Evolutionary conservation across 805 yeast genomes (phyloP), one percentile per base, ranked within the genome.

Genomic region (Spathaspora sp.): DNA sequence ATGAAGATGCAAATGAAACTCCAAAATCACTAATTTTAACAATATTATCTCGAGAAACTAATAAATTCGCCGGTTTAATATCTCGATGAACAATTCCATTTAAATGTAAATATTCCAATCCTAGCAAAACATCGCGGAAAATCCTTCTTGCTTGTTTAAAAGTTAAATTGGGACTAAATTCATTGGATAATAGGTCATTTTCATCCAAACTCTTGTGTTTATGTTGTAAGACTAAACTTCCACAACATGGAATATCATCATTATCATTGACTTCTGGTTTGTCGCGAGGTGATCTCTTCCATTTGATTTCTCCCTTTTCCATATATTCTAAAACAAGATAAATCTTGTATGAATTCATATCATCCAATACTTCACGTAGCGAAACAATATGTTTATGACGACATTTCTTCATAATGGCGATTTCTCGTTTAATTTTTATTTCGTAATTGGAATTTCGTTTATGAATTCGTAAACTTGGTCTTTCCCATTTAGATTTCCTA

Each of bases 1-100:
- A 62, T 0, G 75, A 69, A 2, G 75, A 66, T 1, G 93, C 90
- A 67, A 89, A 87, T 0, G 97, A 89, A 12, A 94, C 96, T 20
- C 99, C 98, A 70, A 93, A 94, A 71, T 93, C 99, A n/a, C 96
- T 85, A 42, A 93, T 94, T 68, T 94, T 94, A 23, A 92, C 97
- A 7, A 78, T 75, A 49, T 85, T 82, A 57, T 87, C 85, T 14
- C 78, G 70, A 28, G 87, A 77, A 2, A 91, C 83, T 51, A 93
- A 76, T 52, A 93, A 67, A 64, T 93, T 93, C 2, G 98, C 96
- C 1, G 99, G 98, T 65, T 93, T 93, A 52, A 93, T 92, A 68
- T 93, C 99, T 56, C 99, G 80, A 69, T 93, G 99, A 16, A 93
- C 87, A 44, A 92, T 89, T 2, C 96, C 96, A 65, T 89, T 96